These are phyloP conservation scores for Emergomyces africanus DNA, from an alignment of 2,329 filamentous ascomycete species.

Conservation along the genomic window DNA sequence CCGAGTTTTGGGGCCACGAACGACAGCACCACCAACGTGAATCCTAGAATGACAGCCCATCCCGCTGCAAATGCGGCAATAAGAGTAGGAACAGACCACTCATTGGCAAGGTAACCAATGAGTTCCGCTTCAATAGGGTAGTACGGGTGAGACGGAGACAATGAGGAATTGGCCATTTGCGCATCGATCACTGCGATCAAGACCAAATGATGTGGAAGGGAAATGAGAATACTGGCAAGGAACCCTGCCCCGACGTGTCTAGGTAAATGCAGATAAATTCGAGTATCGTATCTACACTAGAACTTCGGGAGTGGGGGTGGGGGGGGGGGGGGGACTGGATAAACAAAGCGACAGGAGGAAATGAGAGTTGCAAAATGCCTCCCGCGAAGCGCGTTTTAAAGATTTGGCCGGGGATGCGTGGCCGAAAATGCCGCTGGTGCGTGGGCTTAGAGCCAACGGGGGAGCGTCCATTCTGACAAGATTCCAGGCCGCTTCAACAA, in stretches of 20 bases:
- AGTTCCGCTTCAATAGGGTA: conserved; percentile 55
- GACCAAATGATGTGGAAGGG: not conserved
- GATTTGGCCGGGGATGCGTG: not conserved
- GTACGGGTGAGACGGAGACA: conserved; percentile 47
- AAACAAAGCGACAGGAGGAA: no score
- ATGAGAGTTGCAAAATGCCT: no score
- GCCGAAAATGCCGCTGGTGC: not conserved
- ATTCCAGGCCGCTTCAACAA: not conserved
- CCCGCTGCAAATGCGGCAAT: conserved; percentile 47
- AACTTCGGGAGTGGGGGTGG: not conserved
- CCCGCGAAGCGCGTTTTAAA: not conserved
- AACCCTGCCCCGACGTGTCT: not conserved
- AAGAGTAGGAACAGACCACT: conserved; percentile 45
- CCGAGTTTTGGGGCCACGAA: conserved; percentile 41
- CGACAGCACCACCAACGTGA: conserved; percentile 43
- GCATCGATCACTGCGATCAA: not conserved
- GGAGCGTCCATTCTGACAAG: no score
- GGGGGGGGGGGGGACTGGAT: no score
- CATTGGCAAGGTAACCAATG: conserved; percentile 53
- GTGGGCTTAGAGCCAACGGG: not conserved
- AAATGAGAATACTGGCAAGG: not conserved
- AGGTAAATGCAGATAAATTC: not conserved
- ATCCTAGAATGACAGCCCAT: conserved; percentile 44
- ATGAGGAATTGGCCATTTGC: conserved; percentile 8
- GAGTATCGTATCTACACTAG: not conserved